Percentiles rank a stretch among this genome's conserved stretches.
These are phyloP conservation scores for Tetradesmus lagerheimii DNA, from an alignment of 139 green algal species.

Conservation along the genomic window DNA sequence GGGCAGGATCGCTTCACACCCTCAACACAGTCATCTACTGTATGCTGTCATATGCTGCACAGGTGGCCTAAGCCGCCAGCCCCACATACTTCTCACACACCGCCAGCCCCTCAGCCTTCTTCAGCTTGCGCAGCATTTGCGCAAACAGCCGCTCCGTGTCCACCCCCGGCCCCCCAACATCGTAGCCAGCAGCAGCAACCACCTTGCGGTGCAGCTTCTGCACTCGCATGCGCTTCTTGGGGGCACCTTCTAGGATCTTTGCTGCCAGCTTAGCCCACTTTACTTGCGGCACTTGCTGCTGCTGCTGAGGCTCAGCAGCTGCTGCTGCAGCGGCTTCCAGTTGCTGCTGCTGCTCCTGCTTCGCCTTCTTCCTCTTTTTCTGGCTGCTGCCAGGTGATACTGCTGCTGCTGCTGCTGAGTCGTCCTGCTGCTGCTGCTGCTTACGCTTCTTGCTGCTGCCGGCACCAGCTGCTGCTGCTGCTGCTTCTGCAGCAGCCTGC, in stretches of 20 bases:
- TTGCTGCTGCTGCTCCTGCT: neutral
- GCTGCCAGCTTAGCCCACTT: conserved; percentile 59
- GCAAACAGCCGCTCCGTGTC: conserved; percentile 34
- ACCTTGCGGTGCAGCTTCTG: conserved; percentile 54
- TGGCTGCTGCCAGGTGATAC: neutral
- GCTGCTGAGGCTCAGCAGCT: neutral
- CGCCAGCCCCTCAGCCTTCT: conserved; percentile 45
- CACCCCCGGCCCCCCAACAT: neutral
- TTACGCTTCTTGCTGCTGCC: conserved; percentile 10
- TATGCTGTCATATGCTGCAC: too few relatives aligned
- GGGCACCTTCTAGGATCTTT: conserved; percentile 53
- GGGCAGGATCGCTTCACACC: too few relatives aligned
- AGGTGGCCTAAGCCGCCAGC: neutral
- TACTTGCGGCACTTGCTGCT: neutral
- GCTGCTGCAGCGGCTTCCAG: neutral
- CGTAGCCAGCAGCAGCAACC: conserved; percentile 2
- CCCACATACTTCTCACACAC: conserved; percentile 60
- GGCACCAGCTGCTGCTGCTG: neutral
- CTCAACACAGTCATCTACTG: too few relatives aligned
- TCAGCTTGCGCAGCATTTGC: conserved; percentile 49
- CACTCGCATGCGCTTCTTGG: conserved; percentile 55
- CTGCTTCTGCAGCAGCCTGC: neutral
- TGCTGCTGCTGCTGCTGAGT: conserved; percentile 24
- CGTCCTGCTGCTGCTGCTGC: conserved; percentile 5
- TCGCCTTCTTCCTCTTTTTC: neutral